Base-by-base conservation (phyloP, 1,284 basidiomycete genomes). In the Tilletia caries region DNA sequence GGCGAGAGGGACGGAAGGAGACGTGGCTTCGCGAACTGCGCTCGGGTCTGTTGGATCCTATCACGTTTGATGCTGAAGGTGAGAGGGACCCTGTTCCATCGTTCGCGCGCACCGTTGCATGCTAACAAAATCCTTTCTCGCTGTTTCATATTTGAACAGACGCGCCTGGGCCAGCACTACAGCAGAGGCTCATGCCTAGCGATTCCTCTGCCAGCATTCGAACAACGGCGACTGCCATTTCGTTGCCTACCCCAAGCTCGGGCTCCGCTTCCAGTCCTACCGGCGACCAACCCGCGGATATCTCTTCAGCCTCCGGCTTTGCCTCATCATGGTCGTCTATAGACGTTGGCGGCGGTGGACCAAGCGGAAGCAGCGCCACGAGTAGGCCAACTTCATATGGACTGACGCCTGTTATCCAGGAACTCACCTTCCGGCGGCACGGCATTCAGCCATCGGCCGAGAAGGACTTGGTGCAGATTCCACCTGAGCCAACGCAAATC, bases 21-120 rank as follows among this genome's bases (percentile, higher is more conserved):
- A 29, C 37, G 8, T 82, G 80, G 80, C 68, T 82, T 10, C 29
- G 68, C 2, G 79, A 82, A 72, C 71, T 82, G 27, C 37, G 62
- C 1, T 33, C 69, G 6, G 80, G 80, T 23, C 71, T 71, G 46
- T 70, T 82, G 29, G 80, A 82, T 70, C 71, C 69, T 54, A 66
- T 82, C 46, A 71, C 64, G 62, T 77, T 70, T 64, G 80, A 82
- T 62, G 68, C 77, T 27, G 68, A 75, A 46, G 25, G 67, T 34
- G 12, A 23, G 68, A 20, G 41, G 48, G n/a, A n/a, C 12, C 48
- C n/a, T 12, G 10, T 52, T n/a, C n/a, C n/a, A n/a, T n/a, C n/a
- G n/a, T n/a, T n/a, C n/a, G n/a, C n/a, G n/a, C n/a, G n/a, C n/a
- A n/a, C n/a, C n/a, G n/a, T n/a, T n/a, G n/a, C n/a, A n/a, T n/a